These are phyloP conservation scores for Volvox reticuliferus DNA, from an alignment of 139 green algal species.

Conservation along the genomic window DNA sequence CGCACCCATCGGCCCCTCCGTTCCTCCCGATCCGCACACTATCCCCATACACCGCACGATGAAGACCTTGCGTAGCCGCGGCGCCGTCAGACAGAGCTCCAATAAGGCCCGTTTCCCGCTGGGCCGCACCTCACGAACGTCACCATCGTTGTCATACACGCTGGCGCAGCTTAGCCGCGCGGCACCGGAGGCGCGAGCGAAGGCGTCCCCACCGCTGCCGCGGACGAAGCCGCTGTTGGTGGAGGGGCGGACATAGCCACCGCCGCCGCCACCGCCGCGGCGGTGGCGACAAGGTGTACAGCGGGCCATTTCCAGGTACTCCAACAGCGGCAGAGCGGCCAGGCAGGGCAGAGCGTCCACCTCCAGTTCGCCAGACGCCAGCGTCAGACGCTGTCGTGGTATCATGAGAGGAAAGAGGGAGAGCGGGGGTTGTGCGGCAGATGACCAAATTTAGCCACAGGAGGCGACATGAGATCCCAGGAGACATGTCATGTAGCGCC, in stretches of 20 bases:
- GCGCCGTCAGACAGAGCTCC: slow-evolving; percentile 16
- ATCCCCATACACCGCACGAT: neutral
- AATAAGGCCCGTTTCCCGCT: neutral
- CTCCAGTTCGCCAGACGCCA: slow-evolving; percentile 3
- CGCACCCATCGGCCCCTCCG: slow-evolving; percentile 22
- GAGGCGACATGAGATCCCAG: no score
- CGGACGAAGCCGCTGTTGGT: neutral
- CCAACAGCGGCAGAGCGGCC: neutral
- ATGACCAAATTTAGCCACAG: no score
- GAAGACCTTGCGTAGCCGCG: neutral
- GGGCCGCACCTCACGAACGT: neutral
- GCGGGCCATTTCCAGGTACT: neutral
- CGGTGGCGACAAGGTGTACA: neutral
- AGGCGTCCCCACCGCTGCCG: neutral
- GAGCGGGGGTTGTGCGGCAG: no score
- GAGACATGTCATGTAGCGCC: no score
- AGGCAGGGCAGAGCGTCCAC: neutral
- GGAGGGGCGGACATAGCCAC: neutral
- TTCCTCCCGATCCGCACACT: neutral
- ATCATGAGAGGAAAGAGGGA: no score
- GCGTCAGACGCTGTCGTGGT: neutral
- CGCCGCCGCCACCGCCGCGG: neutral
- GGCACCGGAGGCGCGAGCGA: neutral
- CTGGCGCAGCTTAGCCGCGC: neutral
- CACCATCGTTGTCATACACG: neutral